Percentiles rank a stretch among this genome's conserved stretches.
Conservation (phyloP, 2,329 filamentous ascomycete genomes). For the Pyrenochaeta sp. region DNA sequence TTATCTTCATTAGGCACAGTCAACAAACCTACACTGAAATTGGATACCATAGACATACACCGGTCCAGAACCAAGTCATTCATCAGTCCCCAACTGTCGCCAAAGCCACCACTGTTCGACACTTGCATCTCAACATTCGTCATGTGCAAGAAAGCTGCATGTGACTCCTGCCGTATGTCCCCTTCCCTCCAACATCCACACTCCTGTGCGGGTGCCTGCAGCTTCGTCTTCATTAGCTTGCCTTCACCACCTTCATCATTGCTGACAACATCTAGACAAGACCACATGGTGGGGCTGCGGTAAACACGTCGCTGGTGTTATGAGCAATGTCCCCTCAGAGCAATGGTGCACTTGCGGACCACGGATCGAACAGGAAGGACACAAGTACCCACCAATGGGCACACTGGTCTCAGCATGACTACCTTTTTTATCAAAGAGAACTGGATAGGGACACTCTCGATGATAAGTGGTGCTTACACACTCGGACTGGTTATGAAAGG, state of each 20-base stretch:
- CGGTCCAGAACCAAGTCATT: neutral
- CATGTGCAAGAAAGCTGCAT: slow-evolving; percentile 73
- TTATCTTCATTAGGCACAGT: neutral
- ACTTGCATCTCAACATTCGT: slow-evolving; percentile 12
- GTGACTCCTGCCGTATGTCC: slow-evolving; percentile 68
- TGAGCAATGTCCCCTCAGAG: slow-evolving; percentile 65
- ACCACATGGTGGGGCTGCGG: slow-evolving; percentile 73
- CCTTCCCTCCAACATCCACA: neutral
- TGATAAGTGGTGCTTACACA: neutral
- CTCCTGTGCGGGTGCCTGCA: neutral
- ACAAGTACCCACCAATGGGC: slow-evolving; percentile 71
- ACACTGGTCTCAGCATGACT: slow-evolving; percentile 42
- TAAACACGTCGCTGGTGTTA: slow-evolving; percentile 67
- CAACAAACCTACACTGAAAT: neutral
- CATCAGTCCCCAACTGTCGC: neutral
- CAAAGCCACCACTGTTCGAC: neutral
- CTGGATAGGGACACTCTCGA: neutral
- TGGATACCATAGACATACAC: neutral
- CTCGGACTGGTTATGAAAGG: neutral
- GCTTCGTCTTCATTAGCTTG: neutral
- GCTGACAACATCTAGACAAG: slow-evolving; percentile 56
- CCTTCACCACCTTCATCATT: neutral
- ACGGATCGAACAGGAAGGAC: slow-evolving; percentile 67
- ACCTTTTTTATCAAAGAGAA: slow-evolving; percentile 12
- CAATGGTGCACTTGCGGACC: slow-evolving; percentile 74